Conservation (phyloP, 768 basidiomycete species). For the Pisolithus microcarpus region DNA sequence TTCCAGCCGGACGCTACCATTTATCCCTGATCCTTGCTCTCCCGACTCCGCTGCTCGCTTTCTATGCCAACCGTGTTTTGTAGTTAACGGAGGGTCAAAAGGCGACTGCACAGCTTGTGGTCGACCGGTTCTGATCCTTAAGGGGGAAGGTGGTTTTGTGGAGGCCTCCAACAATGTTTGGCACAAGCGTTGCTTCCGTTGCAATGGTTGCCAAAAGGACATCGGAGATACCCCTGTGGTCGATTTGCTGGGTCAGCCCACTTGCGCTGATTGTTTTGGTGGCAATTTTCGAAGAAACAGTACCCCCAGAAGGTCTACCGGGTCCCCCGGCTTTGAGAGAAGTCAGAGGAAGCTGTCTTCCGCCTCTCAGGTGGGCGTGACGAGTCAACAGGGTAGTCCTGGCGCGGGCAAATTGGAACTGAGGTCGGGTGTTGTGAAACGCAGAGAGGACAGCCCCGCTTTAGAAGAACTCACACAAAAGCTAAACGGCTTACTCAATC, state of each 20-base stretch:
- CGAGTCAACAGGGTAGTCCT: background rate
- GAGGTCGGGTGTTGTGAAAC: slow-evolving; percentile 19
- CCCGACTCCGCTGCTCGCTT: slow-evolving; percentile 39
- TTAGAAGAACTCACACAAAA: slow-evolving; percentile 44
- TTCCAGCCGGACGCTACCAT: slow-evolving; percentile 83
- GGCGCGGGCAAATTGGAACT: background rate
- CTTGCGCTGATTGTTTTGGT: slow-evolving; percentile 77
- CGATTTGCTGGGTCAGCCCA: slow-evolving; percentile 74
- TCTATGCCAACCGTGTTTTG: slow-evolving; percentile 70
- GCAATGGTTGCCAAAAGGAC: slow-evolving; percentile 63
- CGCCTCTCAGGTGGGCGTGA: slow-evolving; percentile 33
- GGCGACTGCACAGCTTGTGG: slow-evolving; percentile 63
- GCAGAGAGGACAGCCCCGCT: slow-evolving; percentile 49
- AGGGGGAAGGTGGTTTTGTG: slow-evolving; percentile 71
- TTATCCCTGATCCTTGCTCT: slow-evolving; percentile 60
- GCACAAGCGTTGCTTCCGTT: slow-evolving; percentile 79
- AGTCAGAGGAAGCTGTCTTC: slow-evolving; percentile 37
- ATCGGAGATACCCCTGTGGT: slow-evolving; percentile 74
- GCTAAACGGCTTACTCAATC: slow-evolving; percentile 35
- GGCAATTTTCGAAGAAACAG: slow-evolving; percentile 54
- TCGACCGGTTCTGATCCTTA: slow-evolving; percentile 66
- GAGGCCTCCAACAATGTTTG: slow-evolving; percentile 65
- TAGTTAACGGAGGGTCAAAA: slow-evolving; percentile 65
- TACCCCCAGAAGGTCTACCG: slow-evolving; percentile 34
- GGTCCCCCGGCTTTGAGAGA: slow-evolving; percentile 22